These are phyloP conservation scores for Apophysomyces sp. DNA, from an alignment of 371 early-diverging fungal species.

Conservation along the genomic window DNA sequence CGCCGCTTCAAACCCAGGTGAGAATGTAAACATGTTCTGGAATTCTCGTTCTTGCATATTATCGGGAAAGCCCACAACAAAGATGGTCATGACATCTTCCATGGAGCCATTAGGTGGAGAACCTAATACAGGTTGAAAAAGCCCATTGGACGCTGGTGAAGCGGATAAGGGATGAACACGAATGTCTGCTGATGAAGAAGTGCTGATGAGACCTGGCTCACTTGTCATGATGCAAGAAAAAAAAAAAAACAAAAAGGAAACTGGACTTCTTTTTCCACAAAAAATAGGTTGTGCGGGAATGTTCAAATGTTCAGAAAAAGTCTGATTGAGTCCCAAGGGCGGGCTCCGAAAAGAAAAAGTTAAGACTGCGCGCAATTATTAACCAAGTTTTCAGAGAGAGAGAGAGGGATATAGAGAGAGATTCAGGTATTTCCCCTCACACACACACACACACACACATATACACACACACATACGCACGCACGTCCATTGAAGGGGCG, in stretches of 20 bases:
- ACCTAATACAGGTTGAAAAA: slow-evolving; percentile 9
- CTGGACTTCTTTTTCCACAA: not conserved
- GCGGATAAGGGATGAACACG: slow-evolving; percentile 28
- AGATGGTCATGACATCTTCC: slow-evolving; percentile 89
- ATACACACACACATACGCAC: not conserved
- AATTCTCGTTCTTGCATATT: slow-evolving; percentile 97
- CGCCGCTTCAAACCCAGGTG: slow-evolving; percentile 93
- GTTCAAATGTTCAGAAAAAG: slow-evolving; percentile 18
- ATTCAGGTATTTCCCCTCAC: no score
- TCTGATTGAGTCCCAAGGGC: not conserved
- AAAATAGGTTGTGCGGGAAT: slow-evolving; percentile 15
- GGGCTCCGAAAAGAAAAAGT: not conserved
- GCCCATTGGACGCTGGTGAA: slow-evolving; percentile 18
- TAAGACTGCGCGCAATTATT: not conserved
- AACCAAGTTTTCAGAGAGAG: not conserved
- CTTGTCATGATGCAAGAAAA: slow-evolving; percentile 18
- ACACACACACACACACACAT: no score
- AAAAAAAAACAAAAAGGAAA: slow-evolving; percentile 9
- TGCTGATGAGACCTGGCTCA: slow-evolving; percentile 14
- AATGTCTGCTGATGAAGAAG: slow-evolving; percentile 14
- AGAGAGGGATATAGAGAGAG: no score
- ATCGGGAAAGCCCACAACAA: slow-evolving; percentile 97
- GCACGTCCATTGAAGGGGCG: not conserved
- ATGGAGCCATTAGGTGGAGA: slow-evolving; percentile 8
- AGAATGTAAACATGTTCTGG: slow-evolving; percentile 96